Conservation (phyloP, 1,284 basidiomycete genomes). For the Trametes sp. region DNA sequence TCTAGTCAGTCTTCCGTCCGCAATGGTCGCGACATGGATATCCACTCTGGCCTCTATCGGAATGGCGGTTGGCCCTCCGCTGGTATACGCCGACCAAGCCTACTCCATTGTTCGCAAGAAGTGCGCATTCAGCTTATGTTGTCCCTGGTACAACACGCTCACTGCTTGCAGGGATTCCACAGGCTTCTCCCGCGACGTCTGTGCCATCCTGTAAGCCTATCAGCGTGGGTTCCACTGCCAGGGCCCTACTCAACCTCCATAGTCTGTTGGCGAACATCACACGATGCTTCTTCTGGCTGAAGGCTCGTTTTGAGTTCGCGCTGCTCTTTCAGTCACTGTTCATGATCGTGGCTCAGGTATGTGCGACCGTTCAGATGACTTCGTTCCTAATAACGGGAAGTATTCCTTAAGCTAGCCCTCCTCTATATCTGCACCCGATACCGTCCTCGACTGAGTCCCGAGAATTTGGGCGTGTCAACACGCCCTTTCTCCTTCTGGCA, state of each 20-base stretch:
- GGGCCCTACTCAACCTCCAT: background rate
- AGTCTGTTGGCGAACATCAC: conserved; percentile 85
- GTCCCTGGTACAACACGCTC: conserved; percentile 22
- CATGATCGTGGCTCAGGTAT: conserved; percentile 83
- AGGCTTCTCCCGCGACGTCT: conserved; percentile 86
- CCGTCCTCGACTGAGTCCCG: conserved; percentile 64
- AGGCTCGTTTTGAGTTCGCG: conserved; percentile 79
- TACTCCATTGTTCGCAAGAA: conserved; percentile 76
- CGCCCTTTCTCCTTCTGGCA: conserved; percentile 87
- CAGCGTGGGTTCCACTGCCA: background rate
- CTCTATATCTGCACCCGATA: conserved; percentile 83
- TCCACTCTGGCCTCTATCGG: conserved; percentile 66
- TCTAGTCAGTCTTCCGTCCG: no score
- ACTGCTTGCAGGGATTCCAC: conserved; percentile 69
- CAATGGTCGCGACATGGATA: conserved; percentile 56
- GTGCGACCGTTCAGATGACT: conserved; percentile 31
- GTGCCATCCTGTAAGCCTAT: conserved; percentile 70
- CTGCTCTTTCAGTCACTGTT: conserved; percentile 80
- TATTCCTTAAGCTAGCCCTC: conserved; percentile 62
- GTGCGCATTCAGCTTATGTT: conserved; percentile 47
- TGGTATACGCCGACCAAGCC: conserved; percentile 85
- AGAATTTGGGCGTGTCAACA: conserved; percentile 63
- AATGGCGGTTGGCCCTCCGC: conserved; percentile 77
- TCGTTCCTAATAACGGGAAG: conserved; percentile 14
- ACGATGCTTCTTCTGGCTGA: conserved; percentile 89